Conservation (phyloP, 345 rosid genomes). For the Eucalyptus globulus region DNA sequence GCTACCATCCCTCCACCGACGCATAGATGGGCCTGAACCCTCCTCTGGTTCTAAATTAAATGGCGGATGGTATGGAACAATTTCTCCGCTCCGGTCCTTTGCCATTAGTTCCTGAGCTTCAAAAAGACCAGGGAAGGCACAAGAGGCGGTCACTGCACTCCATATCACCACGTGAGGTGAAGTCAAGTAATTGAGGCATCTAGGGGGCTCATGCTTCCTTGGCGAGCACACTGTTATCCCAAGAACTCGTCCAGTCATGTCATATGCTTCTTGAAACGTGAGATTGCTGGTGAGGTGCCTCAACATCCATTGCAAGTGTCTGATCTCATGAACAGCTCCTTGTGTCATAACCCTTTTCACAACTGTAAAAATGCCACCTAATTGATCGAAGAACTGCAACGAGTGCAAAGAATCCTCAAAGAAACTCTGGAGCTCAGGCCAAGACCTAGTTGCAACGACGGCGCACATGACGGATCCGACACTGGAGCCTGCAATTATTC, state of each 20-base stretch:
- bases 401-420: conserved; percentile 79
- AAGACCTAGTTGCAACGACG: conserved; percentile 74
- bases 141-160: conserved; percentile 98
- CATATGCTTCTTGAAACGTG: conserved; percentile 97
- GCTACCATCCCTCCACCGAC: conserved; percentile 99
- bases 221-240: conserved; percentile 98
- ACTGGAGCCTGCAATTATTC: conserved; percentile 92
- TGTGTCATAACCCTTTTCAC: conserved; percentile 82
- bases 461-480: conserved; percentile 97
- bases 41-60: conserved; percentile 78
- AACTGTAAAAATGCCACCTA: conserved; percentile 77
- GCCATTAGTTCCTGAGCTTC: conserved; percentile 99
- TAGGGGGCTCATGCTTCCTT: conserved; percentile 97
- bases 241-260: conserved; percentile 88
- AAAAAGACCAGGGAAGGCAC: conserved; percentile 96
- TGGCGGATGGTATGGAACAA: conserved; percentile 95
- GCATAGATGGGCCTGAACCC: conserved; percentile 45
- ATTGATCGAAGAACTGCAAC: conserved; percentile 84
- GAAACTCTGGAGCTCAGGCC: conserved; percentile 95
- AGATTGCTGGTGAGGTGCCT: conserved; percentile 86
- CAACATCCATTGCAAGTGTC: conserved; percentile 86
- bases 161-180: conserved; percentile 98
- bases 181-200: conserved; percentile 94
- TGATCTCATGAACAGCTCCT: conserved; percentile 88
- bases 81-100: conserved; percentile 86